Evolutionary conservation across 306 rosid genomes (phyloP), one percentile per base, ranked within the genome.

Genomic region (Amphicarpaea edgeworthii): DNA sequence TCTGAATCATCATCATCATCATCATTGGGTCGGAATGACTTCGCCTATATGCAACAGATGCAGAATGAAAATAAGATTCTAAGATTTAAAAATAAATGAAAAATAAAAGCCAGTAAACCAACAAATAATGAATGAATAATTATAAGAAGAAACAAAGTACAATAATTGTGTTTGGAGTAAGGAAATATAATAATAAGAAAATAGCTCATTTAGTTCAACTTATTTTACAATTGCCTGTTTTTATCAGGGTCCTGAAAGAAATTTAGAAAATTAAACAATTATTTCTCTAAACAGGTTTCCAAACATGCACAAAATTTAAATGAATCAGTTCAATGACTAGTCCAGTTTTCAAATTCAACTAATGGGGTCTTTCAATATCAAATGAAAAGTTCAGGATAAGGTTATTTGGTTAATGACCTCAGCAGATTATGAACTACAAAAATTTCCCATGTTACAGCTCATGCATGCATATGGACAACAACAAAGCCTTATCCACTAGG

Each of bases 1-100:
- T 93, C 99, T 0, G 97, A 87, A 78, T 96, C 93, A 0, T 90
- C 93, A 12, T 92, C 96, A 2, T 85, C 86, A 3, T 72, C 84
- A 3, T 90, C 97, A 63, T 32, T 49, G 9, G 91, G 91, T 43
- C 91, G 90, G 72, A 96, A 96, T 77, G 98, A 87, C 84, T 83
- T 96, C 1, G 97, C 91, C 99, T 96, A 73, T 47, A 23, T 17
- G 28, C 49, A 57, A 77, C 17, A 54, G 59, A 69, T 9, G 23
- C 72, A 68, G 78, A 50, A 72, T 17, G 19, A 68, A 49, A 43
- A 51, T 32, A 73, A 43, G 17, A 47, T 37, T 54, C 38, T 26
- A 72, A 72, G 20, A 77, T 70, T 71, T 15, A 71, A 59, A 40
- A 55, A 19, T 12, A 14, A 37, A 82, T 51, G n/a, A 37, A 34